Percentiles rank a stretch among this genome's conserved stretches.
Conservation (phyloP, 345 rosid species). For the Hirschfeldia incana region DNA sequence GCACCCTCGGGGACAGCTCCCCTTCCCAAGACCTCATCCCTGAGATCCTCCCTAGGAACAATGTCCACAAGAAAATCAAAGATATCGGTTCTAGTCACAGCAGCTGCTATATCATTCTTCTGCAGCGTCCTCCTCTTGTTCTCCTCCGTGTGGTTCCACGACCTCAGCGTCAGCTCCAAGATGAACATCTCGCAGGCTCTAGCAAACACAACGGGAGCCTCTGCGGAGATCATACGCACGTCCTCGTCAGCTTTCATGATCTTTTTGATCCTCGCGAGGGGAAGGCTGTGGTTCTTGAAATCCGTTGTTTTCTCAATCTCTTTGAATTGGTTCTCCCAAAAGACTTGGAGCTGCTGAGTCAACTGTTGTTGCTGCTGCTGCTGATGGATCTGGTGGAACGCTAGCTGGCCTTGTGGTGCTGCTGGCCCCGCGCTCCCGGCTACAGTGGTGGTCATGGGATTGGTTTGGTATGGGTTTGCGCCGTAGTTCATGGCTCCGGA, state of each 20-base stretch:
- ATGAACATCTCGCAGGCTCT: constrained; percentile 99
- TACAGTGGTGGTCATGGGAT: constrained; percentile 51
- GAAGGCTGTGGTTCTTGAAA: constrained; percentile 95
- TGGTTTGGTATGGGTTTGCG: constrained; percentile 60
- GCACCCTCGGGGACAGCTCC: constrained; percentile 46
- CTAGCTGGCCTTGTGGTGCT: constrained; percentile 46
- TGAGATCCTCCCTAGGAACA: constrained; percentile 89
- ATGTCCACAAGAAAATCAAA: constrained; percentile 94
- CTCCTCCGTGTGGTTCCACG: constrained; percentile 98
- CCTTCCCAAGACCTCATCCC: constrained; percentile 69
- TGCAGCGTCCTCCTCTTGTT: constrained; percentile 94
- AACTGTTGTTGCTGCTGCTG: constrained; percentile 95
- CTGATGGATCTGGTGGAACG: constrained; percentile 66
- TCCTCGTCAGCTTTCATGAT: constrained; percentile 99
- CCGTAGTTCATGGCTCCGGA: constrained; percentile 64
- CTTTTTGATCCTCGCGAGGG: constrained; percentile 93
- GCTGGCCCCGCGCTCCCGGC: constrained; percentile 28
- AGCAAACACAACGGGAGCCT: constrained; percentile 93
- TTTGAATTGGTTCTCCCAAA: constrained; percentile 83
- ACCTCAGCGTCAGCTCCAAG: constrained; percentile 80
- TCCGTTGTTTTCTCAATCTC: constrained; percentile 80
- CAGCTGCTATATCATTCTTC: constrained; percentile 95
- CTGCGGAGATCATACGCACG: constrained; percentile 97
- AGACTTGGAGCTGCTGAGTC: constrained; percentile 80
- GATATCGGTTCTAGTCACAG: constrained; percentile 89